Conservation (phyloP, 1,284 basidiomycete genomes). For the Melampsora larici-populina region DNA sequence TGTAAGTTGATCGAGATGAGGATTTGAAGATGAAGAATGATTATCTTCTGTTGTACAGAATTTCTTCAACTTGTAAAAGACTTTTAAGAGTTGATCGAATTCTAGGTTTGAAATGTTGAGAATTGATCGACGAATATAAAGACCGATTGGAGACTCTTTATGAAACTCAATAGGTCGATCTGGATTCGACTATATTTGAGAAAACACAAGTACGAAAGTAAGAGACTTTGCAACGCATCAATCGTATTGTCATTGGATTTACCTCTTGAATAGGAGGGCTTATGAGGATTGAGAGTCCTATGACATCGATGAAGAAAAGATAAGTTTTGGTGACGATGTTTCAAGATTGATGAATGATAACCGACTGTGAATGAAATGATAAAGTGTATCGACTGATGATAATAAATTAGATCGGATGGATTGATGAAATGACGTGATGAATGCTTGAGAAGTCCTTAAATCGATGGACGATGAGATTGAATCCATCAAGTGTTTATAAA, state of each 20-base stretch:
- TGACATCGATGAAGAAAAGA: too few species aligned
- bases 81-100: conserved; percentile 31
- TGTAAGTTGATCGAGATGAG: background rate
- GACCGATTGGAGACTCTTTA: conserved; percentile 36
- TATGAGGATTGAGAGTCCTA: too few species aligned
- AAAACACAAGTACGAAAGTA: background rate
- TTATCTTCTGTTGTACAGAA: conserved; percentile 12
- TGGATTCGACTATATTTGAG: background rate
- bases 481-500: background rate
- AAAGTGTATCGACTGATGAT: background rate
- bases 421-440: conserved; percentile 3
- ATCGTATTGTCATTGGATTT: background rate
- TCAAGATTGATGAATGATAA: background rate
- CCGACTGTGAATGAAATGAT: conserved; percentile 3
- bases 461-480: conserved; percentile 16
- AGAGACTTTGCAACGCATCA: background rate
- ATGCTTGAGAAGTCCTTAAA: background rate
- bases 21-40: too few species aligned
- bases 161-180: conserved; percentile 19
- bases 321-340: too few species aligned
- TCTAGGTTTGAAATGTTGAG: conserved; percentile 25
- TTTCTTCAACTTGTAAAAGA: conserved; percentile 18
- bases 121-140: conserved; percentile 29
- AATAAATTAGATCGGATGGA: background rate
- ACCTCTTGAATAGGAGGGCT: too few species aligned